These are phyloP conservation scores for Kentomonas sorsogonicus DNA, from an alignment of 208 protist species.

Conservation along the genomic window DNA sequence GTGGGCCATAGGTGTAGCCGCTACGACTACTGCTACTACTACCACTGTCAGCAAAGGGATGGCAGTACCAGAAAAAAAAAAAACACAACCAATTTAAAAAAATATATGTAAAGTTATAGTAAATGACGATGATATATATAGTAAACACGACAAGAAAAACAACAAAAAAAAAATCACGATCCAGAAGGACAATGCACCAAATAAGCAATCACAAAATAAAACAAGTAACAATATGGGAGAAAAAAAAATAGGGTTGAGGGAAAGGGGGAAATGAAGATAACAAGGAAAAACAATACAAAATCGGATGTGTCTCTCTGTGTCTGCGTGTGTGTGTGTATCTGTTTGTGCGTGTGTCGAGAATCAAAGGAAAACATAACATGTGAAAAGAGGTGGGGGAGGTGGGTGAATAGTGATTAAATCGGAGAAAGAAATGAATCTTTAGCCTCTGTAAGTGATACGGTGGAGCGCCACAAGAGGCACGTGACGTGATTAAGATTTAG, in stretches of 20 bases:
- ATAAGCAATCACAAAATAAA: slow-evolving; percentile 9
- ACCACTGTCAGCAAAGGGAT: too few species aligned
- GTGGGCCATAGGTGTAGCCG: too few species aligned
- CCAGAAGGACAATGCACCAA: background rate
- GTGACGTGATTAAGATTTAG: background rate
- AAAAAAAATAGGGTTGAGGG: slow-evolving; percentile 10
- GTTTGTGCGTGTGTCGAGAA: background rate
- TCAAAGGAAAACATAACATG: background rate
- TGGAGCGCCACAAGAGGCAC: background rate
- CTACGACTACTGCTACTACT: too few species aligned
- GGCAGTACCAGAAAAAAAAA: too few species aligned
- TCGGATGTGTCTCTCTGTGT: background rate
- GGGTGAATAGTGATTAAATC: background rate
- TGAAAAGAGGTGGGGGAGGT: too few species aligned
- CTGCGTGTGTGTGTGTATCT: background rate
- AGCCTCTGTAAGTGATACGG: background rate
- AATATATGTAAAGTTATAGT: background rate
- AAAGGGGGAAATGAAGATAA: background rate
- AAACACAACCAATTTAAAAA: slow-evolving; percentile 7
- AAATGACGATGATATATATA: background rate
- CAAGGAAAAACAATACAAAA: background rate
- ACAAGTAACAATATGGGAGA: slow-evolving; percentile 7
- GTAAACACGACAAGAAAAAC: background rate
- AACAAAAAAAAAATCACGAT: slow-evolving; percentile 7
- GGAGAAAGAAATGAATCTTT: background rate